Base-by-base conservation (phyloP, 768 basidiomycete genomes). In the Neoboletus brunneissimus region DNA sequence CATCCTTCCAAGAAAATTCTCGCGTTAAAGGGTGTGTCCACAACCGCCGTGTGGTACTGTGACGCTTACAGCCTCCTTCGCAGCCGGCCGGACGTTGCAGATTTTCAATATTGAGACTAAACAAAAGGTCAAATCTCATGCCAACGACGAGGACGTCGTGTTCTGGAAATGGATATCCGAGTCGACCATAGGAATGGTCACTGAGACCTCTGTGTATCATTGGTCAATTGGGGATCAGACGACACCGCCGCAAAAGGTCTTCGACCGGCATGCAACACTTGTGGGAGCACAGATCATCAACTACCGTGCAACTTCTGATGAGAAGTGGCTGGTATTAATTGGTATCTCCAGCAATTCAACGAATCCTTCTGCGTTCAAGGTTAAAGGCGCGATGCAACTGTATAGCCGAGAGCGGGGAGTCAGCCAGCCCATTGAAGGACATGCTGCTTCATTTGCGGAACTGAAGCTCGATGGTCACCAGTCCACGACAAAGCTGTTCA, bases 141-240 rank as follows among this genome's bases (percentile, higher is more conserved):
- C 86, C 57, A 97, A 87, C 78, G 89, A 85, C 69, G 94, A 98
- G 69, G 96, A 99, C 69, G 81, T 97, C 51, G 87, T 93, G 25
- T 99, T 97, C 76, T 99, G 97, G 97, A 98, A 97, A 72, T 99
- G 97, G 97, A 86, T 98, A 38, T 89, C 87, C 46, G 88, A 93
- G 59, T 84, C 86, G 18, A 89, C 89, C 29, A 87, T 99, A 59
- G 97, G 97, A 66, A 83, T 98, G 76, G 97, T 98, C 66, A 98
- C 96, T 29, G 95, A 98, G 57, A 81, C 89, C 0, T 82, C 94
- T 5, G 96, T 98, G 31, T 91, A 82, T 72, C 95, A 98, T 73
- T 97, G 95, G 94, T 80, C 87, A 55, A 86, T 88, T 62, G 65
- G 75, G 40, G 89, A 93, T 73, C 75, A 80, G 60, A 88, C 86